Conservation (phyloP, 106 monocot species). For the Phalaenopsis aphrodite region DNA sequence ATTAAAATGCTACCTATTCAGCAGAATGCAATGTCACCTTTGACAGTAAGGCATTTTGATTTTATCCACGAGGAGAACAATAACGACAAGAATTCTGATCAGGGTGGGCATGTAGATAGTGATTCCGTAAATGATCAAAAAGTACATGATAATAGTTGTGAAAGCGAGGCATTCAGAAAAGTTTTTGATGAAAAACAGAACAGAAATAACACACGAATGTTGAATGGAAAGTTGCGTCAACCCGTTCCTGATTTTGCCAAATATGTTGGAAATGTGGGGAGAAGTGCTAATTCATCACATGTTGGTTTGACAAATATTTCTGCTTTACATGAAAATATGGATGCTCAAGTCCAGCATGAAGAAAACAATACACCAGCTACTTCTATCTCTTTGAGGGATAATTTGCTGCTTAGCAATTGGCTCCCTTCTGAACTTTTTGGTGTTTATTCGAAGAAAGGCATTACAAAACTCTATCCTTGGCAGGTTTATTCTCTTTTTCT, state of each 20-base stretch:
- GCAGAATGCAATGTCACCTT: constrained; percentile 40
- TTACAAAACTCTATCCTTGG: constrained; percentile 90
- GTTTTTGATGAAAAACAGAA: constrained; percentile 1
- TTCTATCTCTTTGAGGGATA: constrained; percentile 39
- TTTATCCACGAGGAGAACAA: constrained; percentile 51
- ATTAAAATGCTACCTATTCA: constrained; percentile 10
- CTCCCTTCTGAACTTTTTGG: constrained; percentile 78
- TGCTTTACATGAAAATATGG: not conserved
- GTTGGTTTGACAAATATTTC: not conserved
- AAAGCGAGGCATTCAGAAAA: not conserved
- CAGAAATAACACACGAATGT: not conserved
- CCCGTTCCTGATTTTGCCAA: not conserved
- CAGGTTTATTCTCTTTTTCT: constrained; percentile 46
- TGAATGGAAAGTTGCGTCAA: constrained; percentile 11
- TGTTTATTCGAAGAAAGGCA: constrained; percentile 75
- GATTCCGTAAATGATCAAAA: not conserved
- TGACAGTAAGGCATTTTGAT: constrained; percentile 92
- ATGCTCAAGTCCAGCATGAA: constrained; percentile 3
- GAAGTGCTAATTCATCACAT: not conserved
- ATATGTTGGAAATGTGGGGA: not conserved
- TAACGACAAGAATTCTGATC: constrained; percentile 3
- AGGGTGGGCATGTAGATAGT: not conserved
- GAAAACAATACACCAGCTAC: constrained; percentile 56
- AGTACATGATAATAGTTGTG: not conserved
- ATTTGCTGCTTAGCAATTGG: constrained; percentile 63